Evolutionary conservation across 2,329 filamentous ascomycete genomes (phyloP).

Genomic region (Xylaria sp.): DNA sequence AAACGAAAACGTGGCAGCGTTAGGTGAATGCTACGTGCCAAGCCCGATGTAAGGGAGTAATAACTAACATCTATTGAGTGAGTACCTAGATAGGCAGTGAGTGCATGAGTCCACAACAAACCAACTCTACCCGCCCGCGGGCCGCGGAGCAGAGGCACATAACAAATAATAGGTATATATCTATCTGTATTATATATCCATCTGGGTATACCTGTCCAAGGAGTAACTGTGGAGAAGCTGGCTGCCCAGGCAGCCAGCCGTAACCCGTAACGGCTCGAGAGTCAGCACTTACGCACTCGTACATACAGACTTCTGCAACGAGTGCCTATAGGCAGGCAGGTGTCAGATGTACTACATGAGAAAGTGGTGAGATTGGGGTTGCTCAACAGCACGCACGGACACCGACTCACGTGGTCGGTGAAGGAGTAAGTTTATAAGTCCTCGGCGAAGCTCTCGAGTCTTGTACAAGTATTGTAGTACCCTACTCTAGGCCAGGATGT

Average conservation of each 20-base stretch:
- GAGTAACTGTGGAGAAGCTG: no score
- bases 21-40: constrained; percentile 27
- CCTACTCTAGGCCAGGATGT: background rate
- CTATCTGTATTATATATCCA: no score
- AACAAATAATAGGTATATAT: background rate
- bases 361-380: constrained; percentile 10
- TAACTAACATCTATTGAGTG: background rate
- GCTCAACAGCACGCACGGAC: background rate
- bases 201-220: no score
- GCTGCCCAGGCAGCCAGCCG: background rate
- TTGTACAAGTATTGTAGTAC: background rate
- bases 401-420: constrained; percentile 26
- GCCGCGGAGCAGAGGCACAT: constrained; percentile 16
- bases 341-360: constrained; percentile 10
- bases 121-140: constrained; percentile 18
- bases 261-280: no score
- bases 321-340: background rate
- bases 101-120: background rate
- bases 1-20: constrained; percentile 10
- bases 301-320: background rate
- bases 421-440: background rate
- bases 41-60: constrained; percentile 9
- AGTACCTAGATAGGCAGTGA: no score
- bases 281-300: background rate
- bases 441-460: constrained; percentile 17